Evolutionary conservation across 169 alveolate species (phyloP).

Genomic region (Theileria orientalis): DNA sequence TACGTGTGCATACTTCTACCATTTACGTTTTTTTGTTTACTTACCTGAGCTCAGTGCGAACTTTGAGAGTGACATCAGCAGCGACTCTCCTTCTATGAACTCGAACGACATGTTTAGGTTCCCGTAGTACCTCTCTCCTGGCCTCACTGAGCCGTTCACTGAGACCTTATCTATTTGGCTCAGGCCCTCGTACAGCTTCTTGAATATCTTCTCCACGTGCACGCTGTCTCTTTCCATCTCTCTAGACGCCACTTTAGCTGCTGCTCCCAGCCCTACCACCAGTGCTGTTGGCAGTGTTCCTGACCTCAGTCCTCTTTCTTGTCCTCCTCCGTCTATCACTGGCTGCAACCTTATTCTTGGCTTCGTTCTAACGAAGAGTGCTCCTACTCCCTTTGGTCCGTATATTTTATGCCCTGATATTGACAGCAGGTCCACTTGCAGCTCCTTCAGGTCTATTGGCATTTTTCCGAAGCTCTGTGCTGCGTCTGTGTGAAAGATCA

Average conservation of each 20-base stretch:
- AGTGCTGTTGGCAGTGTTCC: conserved; percentile 92
- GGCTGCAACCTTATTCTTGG: conserved; percentile 94
- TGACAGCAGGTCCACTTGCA: conserved; percentile 90
- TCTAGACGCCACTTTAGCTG: conserved; percentile 86
- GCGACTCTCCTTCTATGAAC: conserved; percentile 92
- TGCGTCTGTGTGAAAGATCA: conserved; percentile 93
- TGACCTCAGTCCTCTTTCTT: conserved; percentile 96
- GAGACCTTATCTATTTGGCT: conserved; percentile 77
- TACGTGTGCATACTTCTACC: neutral
- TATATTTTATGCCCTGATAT: conserved; percentile 96
- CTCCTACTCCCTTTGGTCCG: conserved; percentile 99
- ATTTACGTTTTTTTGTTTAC: conserved; percentile 4
- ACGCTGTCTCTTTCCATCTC: conserved; percentile 92
- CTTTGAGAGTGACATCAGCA: conserved; percentile 83
- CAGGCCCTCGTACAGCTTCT: conserved; percentile 74
- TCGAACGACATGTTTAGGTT: conserved; percentile 93
- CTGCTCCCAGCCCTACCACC: conserved; percentile 96
- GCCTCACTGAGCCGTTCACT: conserved; percentile 82
- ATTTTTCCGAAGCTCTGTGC: conserved; percentile 93
- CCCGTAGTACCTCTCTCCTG: conserved; percentile 81
- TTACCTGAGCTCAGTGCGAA: conserved; percentile 87
- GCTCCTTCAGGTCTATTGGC: conserved; percentile 89
- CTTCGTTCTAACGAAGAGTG: conserved; percentile 91
- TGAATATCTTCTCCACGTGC: conserved; percentile 83
- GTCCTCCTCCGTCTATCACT: conserved; percentile 98